Percentiles rank a stretch among this genome's conserved stretches.
Conservation (phyloP, 2,329 filamentous ascomycete species). For the Albophoma yamanashiensis region DNA sequence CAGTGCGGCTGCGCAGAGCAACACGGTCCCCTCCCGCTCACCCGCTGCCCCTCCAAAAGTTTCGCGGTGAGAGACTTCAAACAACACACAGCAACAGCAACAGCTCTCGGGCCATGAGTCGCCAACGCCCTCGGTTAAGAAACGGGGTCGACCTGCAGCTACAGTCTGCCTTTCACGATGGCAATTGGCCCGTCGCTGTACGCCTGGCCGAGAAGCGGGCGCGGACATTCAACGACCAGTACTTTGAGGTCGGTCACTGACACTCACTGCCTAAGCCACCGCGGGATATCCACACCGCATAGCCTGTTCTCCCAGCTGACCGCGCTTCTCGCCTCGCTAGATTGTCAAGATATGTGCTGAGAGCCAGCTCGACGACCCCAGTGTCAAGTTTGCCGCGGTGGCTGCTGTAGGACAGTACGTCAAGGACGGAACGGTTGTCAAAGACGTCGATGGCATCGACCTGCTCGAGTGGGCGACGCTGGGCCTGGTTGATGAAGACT, state of each 20-base stretch:
- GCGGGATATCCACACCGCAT: background rate
- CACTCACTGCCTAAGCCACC: background rate
- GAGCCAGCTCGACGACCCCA: slow-evolving; percentile 38
- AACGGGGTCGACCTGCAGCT: slow-evolving; percentile 43
- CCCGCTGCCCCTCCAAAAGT: slow-evolving; percentile 1
- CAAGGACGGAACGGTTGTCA: slow-evolving; percentile 32
- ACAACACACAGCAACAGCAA: background rate
- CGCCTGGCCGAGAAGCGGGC: slow-evolving; percentile 42
- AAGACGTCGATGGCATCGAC: slow-evolving; percentile 40
- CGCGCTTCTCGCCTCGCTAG: slow-evolving; percentile 14
- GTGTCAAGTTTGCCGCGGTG: slow-evolving; percentile 32
- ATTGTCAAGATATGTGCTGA: slow-evolving; percentile 38
- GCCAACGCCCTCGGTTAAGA: slow-evolving; percentile 28
- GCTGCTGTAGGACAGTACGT: slow-evolving; percentile 34
- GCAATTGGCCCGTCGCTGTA: slow-evolving; percentile 40
- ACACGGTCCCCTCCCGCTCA: background rate
- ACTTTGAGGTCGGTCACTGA: slow-evolving; percentile 35
- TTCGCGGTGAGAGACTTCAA: background rate
- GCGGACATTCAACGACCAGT: slow-evolving; percentile 39
- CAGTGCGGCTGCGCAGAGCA: background rate
- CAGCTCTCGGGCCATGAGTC: slow-evolving; percentile 18
- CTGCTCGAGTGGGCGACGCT: slow-evolving; percentile 44
- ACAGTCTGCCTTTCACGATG: slow-evolving; percentile 42
- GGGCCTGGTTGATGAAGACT: slow-evolving; percentile 23
- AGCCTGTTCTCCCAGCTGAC: background rate